Evolutionary conservation across 192 early-diverging fungal genomes (phyloP), one percentile per base, ranked within the genome.

Genomic region (Dimargaris xerosporica): DNA sequence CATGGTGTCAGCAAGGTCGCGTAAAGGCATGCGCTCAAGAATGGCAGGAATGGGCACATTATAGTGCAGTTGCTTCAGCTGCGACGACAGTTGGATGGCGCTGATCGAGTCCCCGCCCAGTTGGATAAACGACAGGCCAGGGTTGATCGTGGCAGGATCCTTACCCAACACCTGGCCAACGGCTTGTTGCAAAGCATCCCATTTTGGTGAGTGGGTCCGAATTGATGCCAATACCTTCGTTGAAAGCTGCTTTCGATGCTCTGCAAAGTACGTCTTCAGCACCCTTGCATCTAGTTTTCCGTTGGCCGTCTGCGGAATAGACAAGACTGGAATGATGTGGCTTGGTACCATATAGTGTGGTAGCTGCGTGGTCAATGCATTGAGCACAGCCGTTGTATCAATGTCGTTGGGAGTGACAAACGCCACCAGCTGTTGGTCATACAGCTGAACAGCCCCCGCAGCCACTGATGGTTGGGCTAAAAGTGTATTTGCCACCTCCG

Each of bases 61-160:
- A 17, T 53, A 34, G 6, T 66, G 66, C 16, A n/a, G 2, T 6
- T 13, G 2, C 21, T 46, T 25, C 26, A 25, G 23, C 43, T 53
- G n/a, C 21, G 23, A 9, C 1, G 61, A 31, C 2, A 73, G 16
- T 10, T 46, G 46, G 25, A 70, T 65, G 3, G 64, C 54, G 7
- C 5, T 46, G 34, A 75, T 45, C 23, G 69, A 71, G 45, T 76
- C 75, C 6, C 71, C 71, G 11, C 72, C 75, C 0, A 74, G 59
- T n/a, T 65, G 61, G 46, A 73, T 74, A 54, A 75, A 75, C 17
- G 67, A 26, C 15, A 34, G 5, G 11, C 12, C n/a, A 12, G 2
- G 43, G 7, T 21, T n/a, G 6, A 60, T n/a, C 10, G 0, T 0
- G 34, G 6, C 11, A 2, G 17, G 34, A 13, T 13, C 42, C 15